Conservation (phyloP, 805 yeast species). For the Danielia reshetovae region DNA sequence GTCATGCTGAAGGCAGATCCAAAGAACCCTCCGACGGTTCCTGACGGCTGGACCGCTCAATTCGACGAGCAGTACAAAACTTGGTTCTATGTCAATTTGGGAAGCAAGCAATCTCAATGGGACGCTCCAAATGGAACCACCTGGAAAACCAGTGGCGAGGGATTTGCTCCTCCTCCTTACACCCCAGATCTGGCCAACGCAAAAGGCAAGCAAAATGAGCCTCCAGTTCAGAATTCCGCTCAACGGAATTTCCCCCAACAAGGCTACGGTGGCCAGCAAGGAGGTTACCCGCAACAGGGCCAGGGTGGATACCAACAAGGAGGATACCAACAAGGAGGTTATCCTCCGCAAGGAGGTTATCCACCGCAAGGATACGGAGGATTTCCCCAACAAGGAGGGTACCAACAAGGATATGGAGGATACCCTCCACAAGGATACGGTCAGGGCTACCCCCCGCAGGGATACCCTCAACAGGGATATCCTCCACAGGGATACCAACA, state of each 20-base stretch:
- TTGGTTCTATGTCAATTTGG: slow-evolving; percentile 77
- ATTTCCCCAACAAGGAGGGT: slow-evolving; percentile 27
- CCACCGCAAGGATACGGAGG: slow-evolving; percentile 30
- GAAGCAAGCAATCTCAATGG: slow-evolving; percentile 83
- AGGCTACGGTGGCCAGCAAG: slow-evolving; percentile 20
- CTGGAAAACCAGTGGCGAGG: slow-evolving; percentile 22
- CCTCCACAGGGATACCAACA: slow-evolving; percentile 25
- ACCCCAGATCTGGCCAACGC: slow-evolving; percentile 12
- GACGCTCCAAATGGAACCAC: slow-evolving; percentile 67
- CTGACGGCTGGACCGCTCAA: slow-evolving; percentile 70
- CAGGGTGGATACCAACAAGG: slow-evolving; percentile 32
- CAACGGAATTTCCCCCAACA: slow-evolving; percentile 27
- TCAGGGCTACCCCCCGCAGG: slow-evolving; percentile 27
- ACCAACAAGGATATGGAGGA: slow-evolving; percentile 18
- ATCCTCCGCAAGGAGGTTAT: slow-evolving; percentile 23
- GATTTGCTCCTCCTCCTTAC: slow-evolving; percentile 44
- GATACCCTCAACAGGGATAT: slow-evolving; percentile 12
- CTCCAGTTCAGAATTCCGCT: too few relatives aligned
- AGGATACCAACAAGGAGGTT: slow-evolving; percentile 10
- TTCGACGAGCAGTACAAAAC: slow-evolving; percentile 66
- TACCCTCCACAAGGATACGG: slow-evolving; percentile 10
- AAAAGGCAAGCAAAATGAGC: too few relatives aligned
- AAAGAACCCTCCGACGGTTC: slow-evolving; percentile 49
- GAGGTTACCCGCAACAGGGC: slow-evolving; percentile 19
- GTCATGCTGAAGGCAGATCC: slow-evolving; percentile 10